Percentiles rank a stretch among this genome's conserved stretches.
Conservation (phyloP, 129 eudicot genomes). For the Centrapalus pauciflorus region DNA sequence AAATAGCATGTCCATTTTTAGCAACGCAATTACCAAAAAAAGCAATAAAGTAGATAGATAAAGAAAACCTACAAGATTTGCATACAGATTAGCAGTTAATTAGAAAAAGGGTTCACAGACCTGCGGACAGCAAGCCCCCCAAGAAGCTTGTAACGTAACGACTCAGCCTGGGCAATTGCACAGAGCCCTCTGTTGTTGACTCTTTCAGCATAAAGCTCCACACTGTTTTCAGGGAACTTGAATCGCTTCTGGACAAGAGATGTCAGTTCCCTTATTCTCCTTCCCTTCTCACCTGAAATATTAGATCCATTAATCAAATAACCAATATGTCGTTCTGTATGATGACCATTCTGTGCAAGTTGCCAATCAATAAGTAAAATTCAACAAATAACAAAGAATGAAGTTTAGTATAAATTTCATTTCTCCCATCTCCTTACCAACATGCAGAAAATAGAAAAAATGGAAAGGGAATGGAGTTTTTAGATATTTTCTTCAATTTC, state of each 20-base stretch:
- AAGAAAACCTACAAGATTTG: neutral
- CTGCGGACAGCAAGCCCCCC: slow-evolving; percentile 70
- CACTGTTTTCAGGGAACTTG: slow-evolving; percentile 58
- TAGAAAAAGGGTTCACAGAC: neutral
- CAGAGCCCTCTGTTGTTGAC: slow-evolving; percentile 67
- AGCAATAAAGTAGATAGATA: neutral
- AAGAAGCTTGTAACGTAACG: slow-evolving; percentile 60
- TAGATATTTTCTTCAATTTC: no score
- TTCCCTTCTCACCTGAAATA: slow-evolving; percentile 55
- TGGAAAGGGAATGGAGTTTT: no score
- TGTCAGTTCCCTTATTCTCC: slow-evolving; percentile 58
- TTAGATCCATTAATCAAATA: neutral
- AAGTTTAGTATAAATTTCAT: no score
- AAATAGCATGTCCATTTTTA: neutral
- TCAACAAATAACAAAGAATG: no score
- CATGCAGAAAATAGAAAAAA: no score
- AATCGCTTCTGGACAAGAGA: slow-evolving; percentile 57
- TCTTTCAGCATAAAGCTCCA: slow-evolving; percentile 60
- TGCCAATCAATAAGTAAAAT: neutral
- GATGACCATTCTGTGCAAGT: neutral
- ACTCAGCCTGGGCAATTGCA: slow-evolving; percentile 62
- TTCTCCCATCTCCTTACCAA: no score
- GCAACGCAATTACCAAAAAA: neutral
- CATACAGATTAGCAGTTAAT: neutral
- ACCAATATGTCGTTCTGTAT: neutral